A percentile compares a stretch with the other conserved stretches of the same genome.
These are phyloP conservation scores for Neurospora terricola DNA, from an alignment of 495 filamentous ascomycete species.

Conservation along the genomic window DNA sequence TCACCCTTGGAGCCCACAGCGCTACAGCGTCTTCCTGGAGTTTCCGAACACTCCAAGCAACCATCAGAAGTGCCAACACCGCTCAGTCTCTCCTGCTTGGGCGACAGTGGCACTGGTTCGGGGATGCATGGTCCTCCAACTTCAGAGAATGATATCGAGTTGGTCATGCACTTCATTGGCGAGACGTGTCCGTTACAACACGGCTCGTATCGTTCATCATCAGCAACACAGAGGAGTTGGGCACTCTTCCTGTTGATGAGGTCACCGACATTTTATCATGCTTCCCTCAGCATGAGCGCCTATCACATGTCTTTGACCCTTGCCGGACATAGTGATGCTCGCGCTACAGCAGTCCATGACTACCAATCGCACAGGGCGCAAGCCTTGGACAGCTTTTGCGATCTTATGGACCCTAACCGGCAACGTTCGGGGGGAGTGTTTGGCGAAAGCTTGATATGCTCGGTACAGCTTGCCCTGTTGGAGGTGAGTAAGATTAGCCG, in stretches of 20 bases:
- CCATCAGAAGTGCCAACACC: too few relatives aligned
- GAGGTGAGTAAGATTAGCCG: background rate
- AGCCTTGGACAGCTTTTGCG: background rate
- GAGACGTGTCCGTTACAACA: background rate
- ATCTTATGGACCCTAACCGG: background rate
- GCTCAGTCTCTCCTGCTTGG: too few relatives aligned
- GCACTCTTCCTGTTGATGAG: background rate
- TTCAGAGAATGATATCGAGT: too few relatives aligned
- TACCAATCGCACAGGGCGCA: background rate
- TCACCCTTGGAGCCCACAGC: too few relatives aligned
- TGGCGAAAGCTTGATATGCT: constrained; percentile 2
- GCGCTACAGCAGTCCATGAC: background rate
- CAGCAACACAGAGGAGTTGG: background rate
- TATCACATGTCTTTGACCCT: background rate
- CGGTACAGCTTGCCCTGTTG: constrained; percentile 2
- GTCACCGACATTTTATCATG: constrained; percentile 1
- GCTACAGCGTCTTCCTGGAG: too few relatives aligned
- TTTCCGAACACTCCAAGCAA: too few relatives aligned
- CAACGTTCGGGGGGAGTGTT: background rate
- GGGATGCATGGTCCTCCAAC: too few relatives aligned
- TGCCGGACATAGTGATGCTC: background rate
- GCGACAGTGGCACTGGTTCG: too few relatives aligned
- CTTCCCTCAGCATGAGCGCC: constrained; percentile 3
- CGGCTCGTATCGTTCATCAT: background rate
- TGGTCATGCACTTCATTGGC: too few relatives aligned